These are phyloP conservation scores for Phaeophleospora eucalypticola DNA, from an alignment of 2,329 filamentous ascomycete genomes.

Conservation along the genomic window DNA sequence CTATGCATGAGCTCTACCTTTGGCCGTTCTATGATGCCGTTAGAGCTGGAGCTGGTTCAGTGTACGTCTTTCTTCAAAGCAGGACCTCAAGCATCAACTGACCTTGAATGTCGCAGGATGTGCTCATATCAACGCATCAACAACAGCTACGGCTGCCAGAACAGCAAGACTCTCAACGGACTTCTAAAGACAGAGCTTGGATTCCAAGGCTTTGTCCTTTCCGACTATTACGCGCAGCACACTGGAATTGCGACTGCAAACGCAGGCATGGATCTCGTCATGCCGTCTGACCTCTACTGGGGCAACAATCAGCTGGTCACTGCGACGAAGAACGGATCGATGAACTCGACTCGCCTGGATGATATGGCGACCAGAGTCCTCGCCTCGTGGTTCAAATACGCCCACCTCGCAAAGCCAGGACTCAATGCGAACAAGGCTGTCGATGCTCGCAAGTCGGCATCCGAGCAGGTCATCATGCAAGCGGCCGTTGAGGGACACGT, in stretches of 20 bases:
- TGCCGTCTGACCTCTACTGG: constrained; percentile 27
- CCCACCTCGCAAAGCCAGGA: constrained; percentile 33
- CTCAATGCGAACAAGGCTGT: constrained; percentile 50
- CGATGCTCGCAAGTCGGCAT: constrained; percentile 50
- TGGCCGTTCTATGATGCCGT: constrained; percentile 69
- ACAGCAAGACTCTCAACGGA: constrained; percentile 63
- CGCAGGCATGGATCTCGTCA: constrained; percentile 32
- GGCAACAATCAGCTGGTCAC: constrained; percentile 24
- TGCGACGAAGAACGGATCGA: constrained; percentile 33
- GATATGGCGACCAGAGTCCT: constrained; percentile 34
- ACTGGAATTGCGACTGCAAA: constrained; percentile 29
- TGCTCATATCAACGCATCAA: constrained; percentile 63
- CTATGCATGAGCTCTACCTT: constrained; percentile 48
- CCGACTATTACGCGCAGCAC: constrained; percentile 42
- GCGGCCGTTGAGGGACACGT: constrained; percentile 60
- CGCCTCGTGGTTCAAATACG: constrained; percentile 25
- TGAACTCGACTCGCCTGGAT: constrained; percentile 30
- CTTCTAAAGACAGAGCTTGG: constrained; percentile 61
- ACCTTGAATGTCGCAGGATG: no score
- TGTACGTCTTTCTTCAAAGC: no score
- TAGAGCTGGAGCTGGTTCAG: constrained; percentile 66
- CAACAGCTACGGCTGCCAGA: constrained; percentile 58
- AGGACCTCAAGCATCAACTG: no score
- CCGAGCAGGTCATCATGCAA: constrained; percentile 47
- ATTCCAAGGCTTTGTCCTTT: constrained; percentile 41